Evolutionary conservation across 176 grass and related monocot genomes (phyloP).

Genomic region (Saccharum spontaneum): DNA sequence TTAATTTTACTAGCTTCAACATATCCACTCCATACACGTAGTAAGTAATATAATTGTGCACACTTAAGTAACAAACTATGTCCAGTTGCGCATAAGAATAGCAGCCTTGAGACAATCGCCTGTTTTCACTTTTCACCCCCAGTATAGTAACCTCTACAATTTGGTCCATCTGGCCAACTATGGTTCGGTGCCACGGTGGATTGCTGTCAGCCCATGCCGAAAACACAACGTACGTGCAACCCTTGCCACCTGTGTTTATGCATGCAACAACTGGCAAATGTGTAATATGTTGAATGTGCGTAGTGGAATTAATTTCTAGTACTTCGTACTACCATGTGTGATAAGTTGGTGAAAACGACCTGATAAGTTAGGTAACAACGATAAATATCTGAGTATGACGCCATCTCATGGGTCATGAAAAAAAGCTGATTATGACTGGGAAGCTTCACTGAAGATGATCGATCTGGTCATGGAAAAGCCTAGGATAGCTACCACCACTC

Average conservation of each 20-base stretch:
- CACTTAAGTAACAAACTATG: background rate
- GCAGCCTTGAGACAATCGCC: background rate
- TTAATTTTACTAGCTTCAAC: background rate
- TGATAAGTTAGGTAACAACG: background rate
- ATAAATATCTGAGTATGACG: slow-evolving; percentile 5
- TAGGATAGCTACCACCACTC: background rate
- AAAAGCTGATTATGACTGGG: background rate
- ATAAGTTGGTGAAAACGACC: background rate
- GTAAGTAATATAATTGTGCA: background rate
- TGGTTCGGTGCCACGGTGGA: background rate
- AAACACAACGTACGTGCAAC: background rate
- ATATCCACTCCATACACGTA: background rate
- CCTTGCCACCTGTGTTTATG: background rate
- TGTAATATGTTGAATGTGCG: background rate
- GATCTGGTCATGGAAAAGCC: background rate
- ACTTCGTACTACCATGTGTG: background rate
- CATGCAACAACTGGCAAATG: background rate
- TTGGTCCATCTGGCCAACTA: too few relatives aligned
- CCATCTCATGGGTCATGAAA: background rate
- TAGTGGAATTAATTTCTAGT: background rate
- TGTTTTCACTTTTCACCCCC: background rate
- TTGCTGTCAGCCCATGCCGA: background rate
- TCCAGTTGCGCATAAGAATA: background rate
- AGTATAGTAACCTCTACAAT: too few relatives aligned
- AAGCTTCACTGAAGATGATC: background rate